These are phyloP conservation scores for Tilletiaria anomala DNA, from an alignment of 1,284 basidiomycete species.

Conservation along the genomic window DNA sequence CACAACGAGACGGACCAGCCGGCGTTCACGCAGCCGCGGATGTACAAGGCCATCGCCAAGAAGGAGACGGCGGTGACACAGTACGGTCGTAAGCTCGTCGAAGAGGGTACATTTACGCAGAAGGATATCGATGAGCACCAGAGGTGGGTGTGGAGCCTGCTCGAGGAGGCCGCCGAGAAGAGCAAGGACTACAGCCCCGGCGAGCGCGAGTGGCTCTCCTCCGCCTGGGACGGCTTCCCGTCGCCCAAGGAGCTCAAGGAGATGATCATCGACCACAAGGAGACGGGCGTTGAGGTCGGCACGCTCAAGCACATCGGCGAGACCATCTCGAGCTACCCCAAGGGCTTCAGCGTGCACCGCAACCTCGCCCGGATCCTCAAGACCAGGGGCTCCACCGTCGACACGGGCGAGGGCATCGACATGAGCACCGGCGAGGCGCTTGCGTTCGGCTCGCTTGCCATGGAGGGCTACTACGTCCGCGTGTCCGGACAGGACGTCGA, in stretches of 20 bases:
- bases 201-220: slow-evolving; percentile 76
- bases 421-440: slow-evolving; percentile 99
- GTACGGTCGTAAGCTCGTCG: slow-evolving; percentile 79
- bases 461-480: slow-evolving; percentile 88
- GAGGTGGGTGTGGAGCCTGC: slow-evolving; percentile 98
- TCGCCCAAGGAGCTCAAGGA: slow-evolving; percentile 90
- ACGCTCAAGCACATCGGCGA: slow-evolving; percentile 75
- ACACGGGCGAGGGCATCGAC: slow-evolving; percentile 83
- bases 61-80: slow-evolving; percentile 82
- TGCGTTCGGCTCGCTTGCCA: slow-evolving; percentile 79
- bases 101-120: slow-evolving; percentile 84
- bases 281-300: slow-evolving; percentile 66
- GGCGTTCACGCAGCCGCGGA: slow-evolving; percentile 92
- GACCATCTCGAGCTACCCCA: slow-evolving; percentile 68
- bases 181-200: slow-evolving; percentile 82
- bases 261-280: slow-evolving; percentile 70
- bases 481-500: slow-evolving; percentile 97
- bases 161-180: slow-evolving; percentile 79
- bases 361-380: slow-evolving; percentile 87
- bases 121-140: slow-evolving; percentile 96
- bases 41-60: slow-evolving; percentile 94
- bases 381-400: slow-evolving; percentile 72
- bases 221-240: slow-evolving; percentile 97
- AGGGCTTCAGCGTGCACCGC: slow-evolving; percentile 70
- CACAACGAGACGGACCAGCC: slow-evolving; percentile 99